Evolutionary conservation across 768 basidiomycete genomes (phyloP).

Genomic region (Suillus discolor): DNA sequence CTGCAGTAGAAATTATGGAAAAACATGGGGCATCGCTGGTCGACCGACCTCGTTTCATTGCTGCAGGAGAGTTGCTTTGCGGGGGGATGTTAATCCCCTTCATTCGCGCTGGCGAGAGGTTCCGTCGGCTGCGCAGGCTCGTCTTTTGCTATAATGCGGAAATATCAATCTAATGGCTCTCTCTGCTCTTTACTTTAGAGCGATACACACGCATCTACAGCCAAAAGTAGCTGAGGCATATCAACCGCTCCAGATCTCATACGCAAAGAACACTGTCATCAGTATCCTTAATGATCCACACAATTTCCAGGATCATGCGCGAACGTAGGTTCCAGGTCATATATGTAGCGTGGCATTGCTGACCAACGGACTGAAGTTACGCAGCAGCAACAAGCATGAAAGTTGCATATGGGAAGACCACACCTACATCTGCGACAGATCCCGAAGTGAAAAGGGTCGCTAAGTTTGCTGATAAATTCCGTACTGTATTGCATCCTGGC

Average conservation of each 20-base stretch:
- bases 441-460: slow-evolving; percentile 16
- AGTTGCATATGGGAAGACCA: slow-evolving; percentile 31
- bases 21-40: slow-evolving; percentile 53
- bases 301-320: slow-evolving; percentile 24
- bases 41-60: slow-evolving; percentile 54
- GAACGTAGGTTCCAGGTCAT: slow-evolving; percentile 41
- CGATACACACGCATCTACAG: slow-evolving; percentile 55
- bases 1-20: slow-evolving; percentile 60
- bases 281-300: slow-evolving; percentile 27
- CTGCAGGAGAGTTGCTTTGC: slow-evolving; percentile 57
- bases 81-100: slow-evolving; percentile 60
- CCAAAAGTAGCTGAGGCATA: slow-evolving; percentile 49
- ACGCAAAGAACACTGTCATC: slow-evolving; percentile 24
- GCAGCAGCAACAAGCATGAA: slow-evolving; percentile 28
- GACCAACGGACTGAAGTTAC: slow-evolving; percentile 18
- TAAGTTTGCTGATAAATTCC: neutral
- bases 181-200: slow-evolving; percentile 31
- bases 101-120: slow-evolving; percentile 54
- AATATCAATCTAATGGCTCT: neutral
- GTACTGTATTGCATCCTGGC: slow-evolving; percentile 30
- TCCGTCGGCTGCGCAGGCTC: slow-evolving; percentile 58
- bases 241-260: slow-evolving; percentile 44
- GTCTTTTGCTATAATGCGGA: neutral
- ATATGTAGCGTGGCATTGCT: neutral
- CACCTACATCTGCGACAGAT: slow-evolving; percentile 16